Evolutionary conservation across 306 rosid genomes (phyloP).

Genomic region (Calophaca sinica): DNA sequence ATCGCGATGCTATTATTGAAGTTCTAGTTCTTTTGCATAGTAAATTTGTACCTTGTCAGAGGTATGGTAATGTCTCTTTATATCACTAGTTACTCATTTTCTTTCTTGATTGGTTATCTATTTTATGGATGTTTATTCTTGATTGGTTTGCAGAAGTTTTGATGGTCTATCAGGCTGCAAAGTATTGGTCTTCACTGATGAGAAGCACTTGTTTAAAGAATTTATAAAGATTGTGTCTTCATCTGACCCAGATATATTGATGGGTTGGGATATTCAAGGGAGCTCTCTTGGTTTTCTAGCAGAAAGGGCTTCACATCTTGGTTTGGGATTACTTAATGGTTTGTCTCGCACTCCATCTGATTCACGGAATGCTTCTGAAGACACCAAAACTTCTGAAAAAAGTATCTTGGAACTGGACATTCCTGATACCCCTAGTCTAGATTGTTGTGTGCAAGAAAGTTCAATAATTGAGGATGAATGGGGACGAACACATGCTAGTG

Average conservation of each 20-base stretch:
- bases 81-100: slow-evolving; percentile 19
- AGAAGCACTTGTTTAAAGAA: slow-evolving; percentile 66
- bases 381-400: slow-evolving; percentile 52
- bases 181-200: slow-evolving; percentile 68
- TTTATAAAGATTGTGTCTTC: slow-evolving; percentile 71
- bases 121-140: slow-evolving; percentile 32
- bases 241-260: slow-evolving; percentile 80
- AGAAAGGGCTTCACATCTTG: slow-evolving; percentile 83
- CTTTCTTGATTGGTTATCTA: slow-evolving; percentile 27
- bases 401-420: slow-evolving; percentile 51
- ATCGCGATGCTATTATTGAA: slow-evolving; percentile 59
- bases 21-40: slow-evolving; percentile 71
- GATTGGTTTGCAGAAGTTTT: slow-evolving; percentile 63
- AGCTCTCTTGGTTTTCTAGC: slow-evolving; percentile 95
- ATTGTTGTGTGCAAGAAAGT: slow-evolving; percentile 61
- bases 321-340: slow-evolving; percentile 74
- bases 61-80: slow-evolving; percentile 58
- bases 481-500: slow-evolving; percentile 98
- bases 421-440: slow-evolving; percentile 57
- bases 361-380: slow-evolving; percentile 56
- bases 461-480: slow-evolving; percentile 91
- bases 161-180: slow-evolving; percentile 74
- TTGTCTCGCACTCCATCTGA: slow-evolving; percentile 85
- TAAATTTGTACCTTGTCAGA: slow-evolving; percentile 54
- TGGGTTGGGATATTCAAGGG: slow-evolving; percentile 97